Base-by-base conservation (phyloP, 2,329 filamentous ascomycete species). In the Herpotrichia juniperi region DNA sequence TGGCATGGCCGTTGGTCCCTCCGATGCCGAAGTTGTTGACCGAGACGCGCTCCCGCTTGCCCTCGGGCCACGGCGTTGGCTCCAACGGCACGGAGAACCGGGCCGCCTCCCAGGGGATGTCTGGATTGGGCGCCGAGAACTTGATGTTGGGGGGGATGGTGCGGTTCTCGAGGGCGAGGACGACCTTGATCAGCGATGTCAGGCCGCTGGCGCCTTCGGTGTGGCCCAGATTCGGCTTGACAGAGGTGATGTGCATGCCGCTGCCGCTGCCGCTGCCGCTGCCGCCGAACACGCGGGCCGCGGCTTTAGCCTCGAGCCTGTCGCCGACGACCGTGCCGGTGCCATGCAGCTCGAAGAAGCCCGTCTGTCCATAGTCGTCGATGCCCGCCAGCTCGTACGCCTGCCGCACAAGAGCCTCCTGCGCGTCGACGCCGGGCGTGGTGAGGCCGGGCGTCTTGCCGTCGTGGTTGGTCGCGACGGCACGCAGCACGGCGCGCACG, bases 271-370 rank as follows among this genome's bases (percentile, higher is more conserved):
- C 60, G 17, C 46, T 46, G 37, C 5, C 4, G 4, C 8, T 17
- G n/a, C 4, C 22, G n/a, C 59, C 51, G 14, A 71, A 54, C 6
- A 66, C 64, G 3, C 37, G 44, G 7, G 64, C 54, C 44, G 72
- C 69, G 8, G 60, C 64, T 2, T 64, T 63, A 8, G 64, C 54
- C 44, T 73, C 69, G 8, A 61, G 64, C 2, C 64, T 63, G 40
- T 71, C 68, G 6, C 84, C 83, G 2, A 80, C 82, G 31, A 79
- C 75, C 1, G 84, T 87, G 2, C 84, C 83, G 0, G 45, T 44
- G 11, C 83, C 84, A 54, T 78, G 76, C 0, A 73, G 72, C 53
- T 78, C 75, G 11, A 77, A 63, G 40, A 71, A 76, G 16, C 53
- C 43, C 11, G 61, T 59, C 2, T 46, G 47, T 14, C 51, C 47